Evolutionary conservation across 23 red algal genomes (phyloP), one percentile per base, ranked within the genome.

Genomic region (Gracilariopsis chorda): DNA sequence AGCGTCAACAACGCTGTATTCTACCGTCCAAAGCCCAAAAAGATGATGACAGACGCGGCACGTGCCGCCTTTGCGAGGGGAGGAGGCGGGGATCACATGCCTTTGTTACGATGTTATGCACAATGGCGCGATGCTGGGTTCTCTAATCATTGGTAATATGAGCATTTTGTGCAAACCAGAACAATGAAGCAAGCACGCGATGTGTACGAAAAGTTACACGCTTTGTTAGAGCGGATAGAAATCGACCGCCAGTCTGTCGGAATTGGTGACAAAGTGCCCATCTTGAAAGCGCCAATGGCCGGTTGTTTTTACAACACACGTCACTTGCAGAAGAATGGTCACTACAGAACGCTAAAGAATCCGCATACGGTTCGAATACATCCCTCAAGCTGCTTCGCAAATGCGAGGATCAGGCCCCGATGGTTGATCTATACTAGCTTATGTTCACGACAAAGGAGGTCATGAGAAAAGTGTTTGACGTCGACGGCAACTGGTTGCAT

Each of bases 391-490:
- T 87, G 78, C 13, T 74, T 98, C 4, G 88, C 68, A 24, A 55
- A 72, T 28, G 43, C 91, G 25, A 91, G 94, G 69, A 45, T 42
- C 34, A 85, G 71, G 34, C 95, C 95, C 2, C 59, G 84, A 24
- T 98, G 90, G 90, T 47, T 98, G 36, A 80, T 93, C 44, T 98
- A 91, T 70, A 98, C 83, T 90, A 98, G 74, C 56, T 98, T 24
- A 84, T 98, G 20, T 84, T 90, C 49, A 98, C 95, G 10, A 80
- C 90, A 33, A 94, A 94, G 56, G 86, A 94, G 74, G 94, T 88
- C 74, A 92, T 98, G 80, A 77, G 95, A 37, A 72, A 88, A 32
- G 95, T 98, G 21, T 92, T 90, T 36, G 73, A 95, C 28, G 74
- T 98, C 56, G 95, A 98, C 39, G 78, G 77, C 20, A 12, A 33